A percentile compares a stretch with the other conserved stretches of the same genome.
These are phyloP conservation scores for Wickerhamiella azymoides DNA, from an alignment of 805 yeast genomes.

Conservation along the genomic window DNA sequence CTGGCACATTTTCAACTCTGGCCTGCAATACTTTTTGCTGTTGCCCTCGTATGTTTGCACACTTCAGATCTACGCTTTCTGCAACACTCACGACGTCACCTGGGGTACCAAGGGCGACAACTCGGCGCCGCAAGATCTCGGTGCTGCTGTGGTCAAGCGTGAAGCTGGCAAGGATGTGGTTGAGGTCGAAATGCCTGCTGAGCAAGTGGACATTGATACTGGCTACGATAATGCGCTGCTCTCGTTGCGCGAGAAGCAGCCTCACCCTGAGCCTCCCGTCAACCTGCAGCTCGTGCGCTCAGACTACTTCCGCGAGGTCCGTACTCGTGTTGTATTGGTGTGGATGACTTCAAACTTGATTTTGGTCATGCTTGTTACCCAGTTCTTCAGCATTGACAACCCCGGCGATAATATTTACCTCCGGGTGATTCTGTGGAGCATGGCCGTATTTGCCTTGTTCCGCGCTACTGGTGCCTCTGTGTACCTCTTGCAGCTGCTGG, in stretches of 20 bases:
- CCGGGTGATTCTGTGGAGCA: slow-evolving; percentile 81
- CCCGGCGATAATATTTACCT: slow-evolving; percentile 60
- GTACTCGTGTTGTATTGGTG: slow-evolving; percentile 88
- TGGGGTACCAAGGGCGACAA: slow-evolving; percentile 99
- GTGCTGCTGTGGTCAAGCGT: slow-evolving; percentile 71
- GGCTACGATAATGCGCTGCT: slow-evolving; percentile 64
- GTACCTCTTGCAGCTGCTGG: slow-evolving; percentile 38
- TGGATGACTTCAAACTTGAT: slow-evolving; percentile 81
- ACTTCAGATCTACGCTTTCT: slow-evolving; percentile 87
- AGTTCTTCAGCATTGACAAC: slow-evolving; percentile 58
- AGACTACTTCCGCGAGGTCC: slow-evolving; percentile 87
- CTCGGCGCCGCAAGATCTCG: slow-evolving; percentile 50
- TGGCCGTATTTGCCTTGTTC: slow-evolving; percentile 67
- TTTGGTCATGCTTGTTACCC: slow-evolving; percentile 75
- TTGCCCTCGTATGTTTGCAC: slow-evolving; percentile 88
- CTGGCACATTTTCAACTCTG: slow-evolving; percentile 87
- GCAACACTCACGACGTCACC: slow-evolving; percentile 95
- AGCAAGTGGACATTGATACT: slow-evolving; percentile 64
- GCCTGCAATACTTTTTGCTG: slow-evolving; percentile 75
- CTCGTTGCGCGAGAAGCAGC: slow-evolving; percentile 57
- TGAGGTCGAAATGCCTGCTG: slow-evolving; percentile 59
- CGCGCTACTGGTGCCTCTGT: slow-evolving; percentile 72
- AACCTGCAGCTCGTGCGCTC: slow-evolving; percentile 33
- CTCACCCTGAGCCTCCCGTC: slow-evolving; percentile 34
- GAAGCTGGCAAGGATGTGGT: slow-evolving; percentile 63